Base-by-base conservation (phyloP, 768 basidiomycete genomes). In the Trametes maxima region DNA sequence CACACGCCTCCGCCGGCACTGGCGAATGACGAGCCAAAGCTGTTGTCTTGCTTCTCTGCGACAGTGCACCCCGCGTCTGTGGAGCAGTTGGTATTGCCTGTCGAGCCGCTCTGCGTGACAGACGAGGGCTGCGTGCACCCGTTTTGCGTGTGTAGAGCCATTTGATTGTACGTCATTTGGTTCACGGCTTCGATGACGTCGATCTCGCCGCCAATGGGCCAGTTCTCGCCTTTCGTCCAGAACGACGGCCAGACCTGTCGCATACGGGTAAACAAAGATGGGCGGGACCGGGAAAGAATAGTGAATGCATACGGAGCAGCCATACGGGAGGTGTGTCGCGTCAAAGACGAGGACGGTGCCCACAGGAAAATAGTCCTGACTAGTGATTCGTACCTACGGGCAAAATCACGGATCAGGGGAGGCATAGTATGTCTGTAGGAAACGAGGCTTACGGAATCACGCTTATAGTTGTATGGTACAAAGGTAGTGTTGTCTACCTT, bases 401-500 rank as follows among this genome's bases (percentile, higher is more conserved):
- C 13, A 36, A 21, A n/a, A 35, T 19, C 21, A 12, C 10, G 24
- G 8, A 13, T 54, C 11, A 40, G 14, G 8, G 17, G 17, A 1
- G 2, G 17, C 21, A 21, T 44, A 8, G 7, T 21, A 7, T 16
- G n/a, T 44, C 8, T 11, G 45, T 22, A 10, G 10, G 43, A 40
- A 11, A 36, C n/a, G 13, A n/a, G 14, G 74, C 62, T 60, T 61
- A 92, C 90, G 37, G 89, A 82, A 63, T 86, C 80, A 42, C 90
- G 78, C 66, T 85, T 80, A 49, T 84, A 67, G 57, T 80, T 80
- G 51, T 73, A 76, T n/a, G 76, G 73, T 4, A 90, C 82, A 44
- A 79, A 78, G 12, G 82, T 84, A 5, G 75, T 74, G 69, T 91
- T 90, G 76, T 93, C 90, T 16, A 93, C 90, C 68, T 80, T 86